These are phyloP conservation scores for Acanthochlamys bracteata DNA, from an alignment of 106 monocot species.

Conservation along the genomic window DNA sequence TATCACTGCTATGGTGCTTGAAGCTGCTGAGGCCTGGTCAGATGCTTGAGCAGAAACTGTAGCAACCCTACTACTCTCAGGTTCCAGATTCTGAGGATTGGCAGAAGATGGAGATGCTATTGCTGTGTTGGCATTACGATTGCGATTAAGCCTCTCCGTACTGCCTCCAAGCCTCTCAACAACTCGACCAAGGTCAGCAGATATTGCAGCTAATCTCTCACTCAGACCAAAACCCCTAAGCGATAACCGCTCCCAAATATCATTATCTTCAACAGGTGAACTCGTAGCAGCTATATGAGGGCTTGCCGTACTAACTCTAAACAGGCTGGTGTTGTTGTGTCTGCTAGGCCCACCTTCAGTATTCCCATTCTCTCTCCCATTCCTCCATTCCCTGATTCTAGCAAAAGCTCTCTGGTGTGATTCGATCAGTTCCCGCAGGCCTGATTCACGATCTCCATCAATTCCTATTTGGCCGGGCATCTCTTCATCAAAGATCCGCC, in stretches of 20 bases:
- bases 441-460: slow-evolving; percentile 34
- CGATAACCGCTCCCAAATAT: slow-evolving; percentile 26
- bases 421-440: slow-evolving; percentile 28
- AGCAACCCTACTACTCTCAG: slow-evolving; percentile 9
- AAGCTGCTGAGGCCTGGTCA: slow-evolving; percentile 47
- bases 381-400: slow-evolving; percentile 43
- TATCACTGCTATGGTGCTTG: slow-evolving; percentile 5
- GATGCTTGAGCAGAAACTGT: slow-evolving; percentile 22
- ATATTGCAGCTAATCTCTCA: slow-evolving; percentile 38
- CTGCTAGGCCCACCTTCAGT: slow-evolving; percentile 4
- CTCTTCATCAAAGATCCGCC: slow-evolving; percentile 38
- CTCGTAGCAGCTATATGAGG: slow-evolving; percentile 12
- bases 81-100: slow-evolving; percentile 26
- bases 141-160: not conserved
- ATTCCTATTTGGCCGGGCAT: slow-evolving; percentile 15
- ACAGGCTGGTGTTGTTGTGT: slow-evolving; percentile 8
- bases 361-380: slow-evolving; percentile 23
- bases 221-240: slow-evolving; percentile 16
- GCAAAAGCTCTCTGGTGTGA: slow-evolving; percentile 31
- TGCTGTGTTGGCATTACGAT: slow-evolving; percentile 9
- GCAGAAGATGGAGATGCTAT: slow-evolving; percentile 27
- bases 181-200: slow-evolving; percentile 44
- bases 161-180: slow-evolving; percentile 34
- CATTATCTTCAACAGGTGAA: slow-evolving; percentile 25
- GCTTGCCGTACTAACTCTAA: slow-evolving; percentile 13